phyloP scores from a whole-genome alignment of 2,329 filamentous ascomycete genomes.

The Grosmannia penicillata region DNA sequence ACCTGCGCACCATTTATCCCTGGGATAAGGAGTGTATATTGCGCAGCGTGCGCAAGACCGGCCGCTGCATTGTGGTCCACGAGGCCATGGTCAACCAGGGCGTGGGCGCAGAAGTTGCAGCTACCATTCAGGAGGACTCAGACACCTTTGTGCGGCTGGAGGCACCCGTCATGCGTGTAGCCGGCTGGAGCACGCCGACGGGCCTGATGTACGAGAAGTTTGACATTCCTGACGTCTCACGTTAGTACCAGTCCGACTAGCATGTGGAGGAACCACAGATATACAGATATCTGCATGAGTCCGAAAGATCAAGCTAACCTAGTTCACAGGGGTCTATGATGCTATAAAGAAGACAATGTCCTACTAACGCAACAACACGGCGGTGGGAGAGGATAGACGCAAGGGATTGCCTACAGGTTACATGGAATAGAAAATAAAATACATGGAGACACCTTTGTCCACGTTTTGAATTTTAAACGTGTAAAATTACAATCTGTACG shows the following conservation, averaged over 20 bases:
- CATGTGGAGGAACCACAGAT: too few species aligned
- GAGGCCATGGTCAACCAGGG: conserved; percentile 87
- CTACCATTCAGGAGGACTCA: conserved; percentile 66
- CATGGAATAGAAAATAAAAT: neutral
- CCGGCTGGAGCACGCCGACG: conserved; percentile 79
- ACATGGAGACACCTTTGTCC: neutral
- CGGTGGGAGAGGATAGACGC: neutral
- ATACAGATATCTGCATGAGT: too few species aligned
- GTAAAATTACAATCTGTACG: too few species aligned
- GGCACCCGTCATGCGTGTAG: conserved; percentile 70
- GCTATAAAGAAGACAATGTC: conserved; percentile 51
- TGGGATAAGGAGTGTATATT: conserved; percentile 78
- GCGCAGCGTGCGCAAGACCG: conserved; percentile 74
- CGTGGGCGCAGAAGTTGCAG: conserved; percentile 77
- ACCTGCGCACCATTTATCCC: conserved; percentile 76
- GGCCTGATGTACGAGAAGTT: conserved; percentile 68
- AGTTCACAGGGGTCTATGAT: conserved; percentile 58
- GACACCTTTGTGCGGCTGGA: conserved; percentile 69
- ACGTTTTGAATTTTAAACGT: too few species aligned
- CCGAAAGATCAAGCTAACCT: too few species aligned
- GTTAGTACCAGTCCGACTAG: conserved; percentile 38
- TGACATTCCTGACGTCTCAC: conserved; percentile 70
- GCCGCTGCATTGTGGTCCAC: conserved; percentile 75
- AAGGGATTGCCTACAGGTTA: neutral
- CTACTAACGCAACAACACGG: conserved; percentile 33